Evolutionary conservation across 441 rosid species (phyloP).

Genomic region (Isatis lusitanica): DNA sequence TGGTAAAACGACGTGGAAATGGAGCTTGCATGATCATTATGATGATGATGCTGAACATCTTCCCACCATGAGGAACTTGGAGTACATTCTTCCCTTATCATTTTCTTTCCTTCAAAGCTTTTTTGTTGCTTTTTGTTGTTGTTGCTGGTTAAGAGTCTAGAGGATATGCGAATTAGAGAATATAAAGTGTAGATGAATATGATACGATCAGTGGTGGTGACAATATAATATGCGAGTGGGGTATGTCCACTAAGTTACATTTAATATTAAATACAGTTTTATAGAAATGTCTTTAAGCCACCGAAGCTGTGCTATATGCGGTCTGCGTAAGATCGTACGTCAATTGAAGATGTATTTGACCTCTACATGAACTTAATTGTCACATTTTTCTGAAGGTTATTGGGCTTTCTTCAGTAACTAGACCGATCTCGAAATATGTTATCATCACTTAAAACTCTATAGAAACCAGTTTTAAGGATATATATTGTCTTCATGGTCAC

Average conservation of each 20-base stretch:
- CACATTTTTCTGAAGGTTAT: not conserved
- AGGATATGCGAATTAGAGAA: slow-evolving; percentile 32
- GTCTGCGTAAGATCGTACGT: slow-evolving; percentile 38
- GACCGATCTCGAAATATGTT: not conserved
- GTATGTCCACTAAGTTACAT: slow-evolving; percentile 59
- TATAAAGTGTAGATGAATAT: slow-evolving; percentile 42
- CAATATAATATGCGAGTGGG: slow-evolving; percentile 68
- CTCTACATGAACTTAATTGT: slow-evolving; percentile 31
- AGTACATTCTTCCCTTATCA: slow-evolving; percentile 67
- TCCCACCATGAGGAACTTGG: slow-evolving; percentile 67
- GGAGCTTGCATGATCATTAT: slow-evolving; percentile 50
- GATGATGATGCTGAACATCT: slow-evolving; percentile 41
- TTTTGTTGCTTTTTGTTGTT: not conserved
- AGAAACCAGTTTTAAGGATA: not conserved
- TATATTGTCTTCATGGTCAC: not conserved
- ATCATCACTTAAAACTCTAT: not conserved
- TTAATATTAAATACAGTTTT: slow-evolving; percentile 33
- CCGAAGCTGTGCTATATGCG: slow-evolving; percentile 32
- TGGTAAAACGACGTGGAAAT: slow-evolving; percentile 43
- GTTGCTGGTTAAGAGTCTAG: slow-evolving; percentile 22
- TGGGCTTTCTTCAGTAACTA: not conserved
- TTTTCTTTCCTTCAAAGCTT: slow-evolving; percentile 1
- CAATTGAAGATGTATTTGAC: slow-evolving; percentile 31
- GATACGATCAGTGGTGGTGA: slow-evolving; percentile 51
- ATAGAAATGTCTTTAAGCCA: slow-evolving; percentile 30